Base-by-base conservation (phyloP, 305 asterid genomes). In the Fraxinus floribunda region DNA sequence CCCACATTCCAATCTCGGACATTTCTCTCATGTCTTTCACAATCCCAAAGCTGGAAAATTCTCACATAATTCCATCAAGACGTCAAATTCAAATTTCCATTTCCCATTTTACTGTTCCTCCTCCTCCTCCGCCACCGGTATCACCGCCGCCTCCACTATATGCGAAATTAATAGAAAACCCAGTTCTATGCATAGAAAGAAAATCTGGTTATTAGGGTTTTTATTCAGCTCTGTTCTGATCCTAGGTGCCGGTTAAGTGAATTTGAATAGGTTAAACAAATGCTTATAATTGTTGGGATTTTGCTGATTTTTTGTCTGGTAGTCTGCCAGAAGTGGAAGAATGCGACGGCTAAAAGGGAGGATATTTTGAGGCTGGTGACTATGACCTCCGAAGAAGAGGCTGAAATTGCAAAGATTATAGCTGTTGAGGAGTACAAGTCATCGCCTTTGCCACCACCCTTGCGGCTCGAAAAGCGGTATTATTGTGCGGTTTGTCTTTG, bases 311-410 rank as follows among this genome's bases (percentile, higher is more conserved):
- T 88, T 60, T 81, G 86, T 13, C 79, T 52, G 74, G 81, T 88
- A 8, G 89, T 84, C 76, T 88, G 89, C 72, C 83, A 84, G 73
- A 88, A 88, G 86, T 88, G 88, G 89, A 86, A 75, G 76, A 84
- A 84, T 81, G 88, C 86, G 77, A 84, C 86, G 76, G 91, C 89
- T 66, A 83, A 83, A 83, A 76, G 74, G 85, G 91, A 86, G 70
- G 91, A 88, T 87, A 84, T 88, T 86, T 52, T 88, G 79, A 83
- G 88, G 86, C 87, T 88, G 9, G 86, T 88, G 52, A 86, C 88
- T 75, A 74, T 73, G 77, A 75, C 87, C 32, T 88, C 89, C 3
- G 80, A 83, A 5, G 85, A 86, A 39, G 91, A 88, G 82, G 86
- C 84, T 71, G 86, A 68, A 75, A 86, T 88, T 86, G 84, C 86